Base-by-base conservation (phyloP, 2,329 filamentous ascomycete species). In the Chrysoporthe austroafricana region DNA sequence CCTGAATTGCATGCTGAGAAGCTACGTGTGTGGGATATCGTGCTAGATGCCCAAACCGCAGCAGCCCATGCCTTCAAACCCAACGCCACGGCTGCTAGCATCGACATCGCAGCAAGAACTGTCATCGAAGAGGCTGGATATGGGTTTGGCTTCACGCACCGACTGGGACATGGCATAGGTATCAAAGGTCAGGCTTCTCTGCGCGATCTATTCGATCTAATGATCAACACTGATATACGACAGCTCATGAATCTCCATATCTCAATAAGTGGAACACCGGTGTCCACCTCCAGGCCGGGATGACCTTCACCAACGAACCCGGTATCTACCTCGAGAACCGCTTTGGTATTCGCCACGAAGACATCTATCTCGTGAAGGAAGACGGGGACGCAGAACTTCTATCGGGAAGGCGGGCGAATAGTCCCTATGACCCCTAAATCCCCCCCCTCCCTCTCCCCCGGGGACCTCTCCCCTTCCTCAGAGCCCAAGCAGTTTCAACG, bases 231-330 rank as follows among this genome's bases (percentile, higher is more conserved):
- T 56, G 34, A 63, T 8, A 11, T 2, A 5, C 11, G 52, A 18
- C 62, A 73, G 87, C 87, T 1, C 88, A 90, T 70, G 88, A 90
- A 73, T 87, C 85, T 42, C 88, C 87, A 0, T 90, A 90, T 71
- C 77, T 90, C 43, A 88, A 90, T 73, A 87, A 89, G 72, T 88
- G 85, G 67, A 90, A 90, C 71, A 78, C 77, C 2, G 76, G 73
- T 1, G 77, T 79, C 0, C 72, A 77, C 0, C 77, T 90, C 5
- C 78, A 79, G 58, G 78, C 85, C 0, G 87, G 88, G 0, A 90
- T 90, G 87, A 82, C 83, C 0, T 90, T 90, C 69, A 90, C 88
- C 0, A 84, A 84, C 11, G 88, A 90, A 76, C 88, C 88, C 0
- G 88, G 88, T 0, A 83, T 90, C 43, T 90, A 90, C 73, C 76